phyloP scores from a whole-genome alignment of 148 eudicot species.

The Rhododendron simsii region DNA sequence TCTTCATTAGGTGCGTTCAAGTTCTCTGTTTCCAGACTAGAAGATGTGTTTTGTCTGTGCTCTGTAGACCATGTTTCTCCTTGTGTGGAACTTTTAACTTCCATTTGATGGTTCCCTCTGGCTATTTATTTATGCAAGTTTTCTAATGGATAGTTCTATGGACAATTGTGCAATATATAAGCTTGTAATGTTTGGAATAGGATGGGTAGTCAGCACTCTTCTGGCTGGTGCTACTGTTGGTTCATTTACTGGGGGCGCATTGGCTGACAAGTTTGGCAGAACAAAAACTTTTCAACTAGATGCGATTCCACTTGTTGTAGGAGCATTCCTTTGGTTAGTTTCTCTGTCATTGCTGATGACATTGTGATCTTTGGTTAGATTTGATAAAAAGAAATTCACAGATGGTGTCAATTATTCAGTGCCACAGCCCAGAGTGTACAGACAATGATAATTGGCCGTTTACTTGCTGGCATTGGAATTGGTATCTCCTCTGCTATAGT shows the following conservation, averaged over 20 bases:
- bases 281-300: slow-evolving; percentile 77
- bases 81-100: neutral
- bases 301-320: slow-evolving; percentile 86
- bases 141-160: neutral
- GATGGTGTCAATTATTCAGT: slow-evolving; percentile 34
- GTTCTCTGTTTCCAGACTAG: neutral
- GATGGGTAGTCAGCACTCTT: slow-evolving; percentile 93
- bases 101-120: neutral
- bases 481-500: slow-evolving; percentile 97
- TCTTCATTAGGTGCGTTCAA: neutral
- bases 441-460: slow-evolving; percentile 85
- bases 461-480: slow-evolving; percentile 91
- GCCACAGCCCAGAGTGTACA: slow-evolving; percentile 73
- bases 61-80: neutral
- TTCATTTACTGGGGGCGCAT: slow-evolving; percentile 89
- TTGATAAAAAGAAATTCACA: slow-evolving; percentile 10
- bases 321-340: slow-evolving; percentile 85
- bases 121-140: neutral
- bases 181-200: slow-evolving; percentile 23
- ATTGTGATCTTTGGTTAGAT: slow-evolving; percentile 7
- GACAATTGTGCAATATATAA: neutral
- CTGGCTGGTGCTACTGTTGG: slow-evolving; percentile 99
- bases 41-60: neutral
- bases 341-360: slow-evolving; percentile 4
- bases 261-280: slow-evolving; percentile 95